Percentiles rank a stretch among this genome's conserved stretches.
These are phyloP conservation scores for Ceratobasidium sp. DNA, from an alignment of 1,284 basidiomycete species.

Conservation along the genomic window DNA sequence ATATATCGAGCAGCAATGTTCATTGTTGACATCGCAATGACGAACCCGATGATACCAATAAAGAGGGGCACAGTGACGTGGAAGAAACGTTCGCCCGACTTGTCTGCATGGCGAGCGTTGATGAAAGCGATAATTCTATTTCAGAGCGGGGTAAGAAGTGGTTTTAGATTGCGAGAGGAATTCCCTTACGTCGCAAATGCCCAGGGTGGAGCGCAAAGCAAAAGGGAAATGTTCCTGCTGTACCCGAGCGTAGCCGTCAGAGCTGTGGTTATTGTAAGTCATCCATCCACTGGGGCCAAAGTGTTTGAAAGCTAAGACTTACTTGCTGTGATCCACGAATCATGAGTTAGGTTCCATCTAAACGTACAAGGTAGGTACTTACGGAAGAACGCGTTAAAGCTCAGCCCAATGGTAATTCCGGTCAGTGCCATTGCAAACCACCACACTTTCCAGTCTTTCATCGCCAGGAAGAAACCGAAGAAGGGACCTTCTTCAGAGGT, in stretches of 20 bases:
- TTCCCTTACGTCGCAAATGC: slow-evolving; percentile 70
- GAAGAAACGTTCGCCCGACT: slow-evolving; percentile 72
- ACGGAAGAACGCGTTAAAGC: slow-evolving; percentile 78
- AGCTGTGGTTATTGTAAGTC: neutral
- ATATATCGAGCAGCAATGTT: slow-evolving; percentile 76
- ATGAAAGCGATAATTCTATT: slow-evolving; percentile 48
- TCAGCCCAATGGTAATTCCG: slow-evolving; percentile 71
- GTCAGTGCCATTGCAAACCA: slow-evolving; percentile 70
- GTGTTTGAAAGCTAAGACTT: neutral
- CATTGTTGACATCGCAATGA: slow-evolving; percentile 79
- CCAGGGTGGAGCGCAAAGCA: slow-evolving; percentile 85
- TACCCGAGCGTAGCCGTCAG: slow-evolving; percentile 75
- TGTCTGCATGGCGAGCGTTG: slow-evolving; percentile 75
- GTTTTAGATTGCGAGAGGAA: neutral
- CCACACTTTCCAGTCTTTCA: slow-evolving; percentile 81
- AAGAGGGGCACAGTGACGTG: slow-evolving; percentile 70
- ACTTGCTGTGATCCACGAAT: neutral
- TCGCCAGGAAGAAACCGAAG: slow-evolving; percentile 69
- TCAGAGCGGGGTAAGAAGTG: slow-evolving; percentile 59
- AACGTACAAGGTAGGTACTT: neutral
- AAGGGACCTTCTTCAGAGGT: slow-evolving; percentile 51
- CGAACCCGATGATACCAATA: slow-evolving; percentile 77
- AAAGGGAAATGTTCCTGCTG: slow-evolving; percentile 68
- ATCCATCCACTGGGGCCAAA: neutral
- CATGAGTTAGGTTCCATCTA: neutral